Evolutionary conservation across 352 stramenopile species (phyloP), one percentile per base, ranked within the genome.

Genomic region (Aphanomyces euteiches): DNA sequence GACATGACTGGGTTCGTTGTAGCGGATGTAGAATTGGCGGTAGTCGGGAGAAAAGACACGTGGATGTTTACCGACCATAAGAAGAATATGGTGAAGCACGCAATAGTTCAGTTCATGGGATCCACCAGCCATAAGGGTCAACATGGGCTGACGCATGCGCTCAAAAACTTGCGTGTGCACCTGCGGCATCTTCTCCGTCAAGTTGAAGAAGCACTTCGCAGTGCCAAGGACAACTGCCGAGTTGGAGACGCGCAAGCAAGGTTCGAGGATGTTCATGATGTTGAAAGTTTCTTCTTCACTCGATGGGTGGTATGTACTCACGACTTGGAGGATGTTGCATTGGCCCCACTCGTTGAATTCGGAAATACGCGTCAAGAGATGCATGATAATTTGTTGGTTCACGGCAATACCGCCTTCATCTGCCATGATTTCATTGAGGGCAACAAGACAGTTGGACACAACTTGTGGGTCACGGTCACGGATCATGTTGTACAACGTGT

Each of bases 281-380:
- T 92, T 95, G 77, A 98, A 99, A 0, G 90, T 90, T 75, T 99
- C 96, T 43, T 98, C 92, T 39, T 99, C 92, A 53, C 89, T 90
- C 36, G 80, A 83, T 13, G 97, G 94, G 76, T 96, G 96, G 85
- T 99, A 99, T 66, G 90, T 82, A 64, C 89, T 83, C 45, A 97
- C 85, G 47, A 99, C 87, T 67, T 98, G 82, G 54, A 99, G 82
- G 8, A 99, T 94, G 76, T 97, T 92, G 66, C 97, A 96, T 72
- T 99, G 89, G 15, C 97, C 96, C 94, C 98, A 99, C 81, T 99
- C 98, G 74, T 97, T 98, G 76, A 99, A 99, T 80, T 99, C 96
- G 65, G 96, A 92, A 73, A 99, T 97, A 47, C 97, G 89, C 74
- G 96, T 98, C 48, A 99, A 77, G 67, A 99, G 83, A 72, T 99